Evolutionary conservation across 2,329 filamentous ascomycete genomes (phyloP), one percentile per base, ranked within the genome.

Genomic region (Exophiala oligosperma): DNA sequence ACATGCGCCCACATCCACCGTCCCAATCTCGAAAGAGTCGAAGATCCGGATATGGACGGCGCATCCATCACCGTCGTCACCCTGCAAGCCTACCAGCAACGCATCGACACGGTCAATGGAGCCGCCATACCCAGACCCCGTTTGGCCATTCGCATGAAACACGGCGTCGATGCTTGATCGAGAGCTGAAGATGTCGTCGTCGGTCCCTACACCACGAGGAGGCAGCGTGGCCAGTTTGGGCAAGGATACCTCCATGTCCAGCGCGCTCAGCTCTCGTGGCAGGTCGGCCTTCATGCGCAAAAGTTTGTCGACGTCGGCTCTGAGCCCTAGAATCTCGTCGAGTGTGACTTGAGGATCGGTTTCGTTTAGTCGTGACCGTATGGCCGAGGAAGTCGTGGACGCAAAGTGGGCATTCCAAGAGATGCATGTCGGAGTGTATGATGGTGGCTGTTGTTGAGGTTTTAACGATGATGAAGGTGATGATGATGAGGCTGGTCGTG

Each of bases 1-100:
- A 68, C 70, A 76, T 1, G 72, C 70, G 28, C 77, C 81, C 56
- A 81, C 79, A 57, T 76, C 72, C 60, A 92, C 86, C 11, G 75
- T 81, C 2, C 91, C 90, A 57, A 95, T 87, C 59, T 89, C 82
- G 67, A 96, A 91, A 4, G 89, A 92, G 71, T 96, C 89, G 71
- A 93, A 93, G 49, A 96, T 91, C 65, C 86, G 90, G 17, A 95
- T 78, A 69, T 93, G 88, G 11, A 95, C 79, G 12, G 24, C 53
- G 48, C 61, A 63, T 17, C 49, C n/a, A 26, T 17, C 46, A 32
- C 52, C 38, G 7, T 50, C 21, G 17, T 47, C 54, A 23, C 38
- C 82, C 3, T 87, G 89, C 90, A 2, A 90, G 71, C 93, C 89
- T 44, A 94, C 86, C n/a, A 85, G 81, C 63, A 91, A 86, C 4